phyloP scores from a whole-genome alignment of 2,329 filamentous ascomycete species.

The Ascochyta viciae-villosae region DNA sequence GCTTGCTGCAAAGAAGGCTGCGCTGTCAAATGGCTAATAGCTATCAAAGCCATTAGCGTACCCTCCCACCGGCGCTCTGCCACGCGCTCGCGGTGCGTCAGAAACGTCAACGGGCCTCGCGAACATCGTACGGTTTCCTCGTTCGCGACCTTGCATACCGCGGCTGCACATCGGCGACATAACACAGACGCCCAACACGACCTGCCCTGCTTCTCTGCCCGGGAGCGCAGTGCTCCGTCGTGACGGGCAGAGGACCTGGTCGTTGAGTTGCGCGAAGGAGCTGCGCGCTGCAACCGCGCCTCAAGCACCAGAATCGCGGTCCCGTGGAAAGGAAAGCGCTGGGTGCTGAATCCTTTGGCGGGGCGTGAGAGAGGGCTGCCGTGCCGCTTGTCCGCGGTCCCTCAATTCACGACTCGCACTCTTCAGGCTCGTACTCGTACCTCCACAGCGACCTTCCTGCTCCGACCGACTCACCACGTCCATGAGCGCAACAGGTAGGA shows the following conservation, averaged over 20 bases:
- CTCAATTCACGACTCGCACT: conserved; percentile 1
- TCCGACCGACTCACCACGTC: conserved; percentile 11
- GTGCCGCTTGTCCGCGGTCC: conserved; percentile 8
- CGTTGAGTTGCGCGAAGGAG: conserved; percentile 1
- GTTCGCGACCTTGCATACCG: conserved; percentile 8
- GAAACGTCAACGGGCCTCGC: conserved; percentile 15
- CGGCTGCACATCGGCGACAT: conserved; percentile 9
- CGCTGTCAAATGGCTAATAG: background rate
- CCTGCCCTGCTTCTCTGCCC: background rate
- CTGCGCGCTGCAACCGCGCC: background rate
- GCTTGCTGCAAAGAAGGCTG: background rate
- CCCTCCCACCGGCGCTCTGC: conserved; percentile 9
- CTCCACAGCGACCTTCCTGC: conserved; percentile 5
- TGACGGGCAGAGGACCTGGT: background rate
- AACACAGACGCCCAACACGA: conserved; percentile 1
- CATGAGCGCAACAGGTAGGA: background rate
- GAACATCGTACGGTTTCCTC: conserved; percentile 14
- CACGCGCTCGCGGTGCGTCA: conserved; percentile 15
- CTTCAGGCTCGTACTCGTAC: conserved; percentile 6
- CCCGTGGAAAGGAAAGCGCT: background rate
- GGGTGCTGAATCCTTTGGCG: conserved; percentile 5
- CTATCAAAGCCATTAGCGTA: conserved; percentile 14
- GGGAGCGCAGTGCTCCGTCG: background rate
- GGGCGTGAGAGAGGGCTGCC: conserved; percentile 2
- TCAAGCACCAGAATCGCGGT: background rate